These are phyloP conservation scores for Monoraphidium neglectum DNA, from an alignment of 139 green algal genomes.

Conservation along the genomic window DNA sequence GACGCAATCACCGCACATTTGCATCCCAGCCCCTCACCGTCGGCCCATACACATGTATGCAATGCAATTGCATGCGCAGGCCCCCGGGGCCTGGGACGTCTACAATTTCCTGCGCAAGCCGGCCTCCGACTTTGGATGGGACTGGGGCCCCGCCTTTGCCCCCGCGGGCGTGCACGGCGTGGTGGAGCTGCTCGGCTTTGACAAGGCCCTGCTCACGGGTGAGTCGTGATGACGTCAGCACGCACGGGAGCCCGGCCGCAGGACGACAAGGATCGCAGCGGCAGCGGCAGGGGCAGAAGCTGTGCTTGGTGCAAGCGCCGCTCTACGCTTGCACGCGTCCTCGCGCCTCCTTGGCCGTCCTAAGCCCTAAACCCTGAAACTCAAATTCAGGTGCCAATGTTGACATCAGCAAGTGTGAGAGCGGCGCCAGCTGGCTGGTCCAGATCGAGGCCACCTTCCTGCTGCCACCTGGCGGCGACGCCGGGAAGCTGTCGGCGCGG, in stretches of 20 bases:
- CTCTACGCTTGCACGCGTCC: too few species aligned
- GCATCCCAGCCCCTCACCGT: not conserved
- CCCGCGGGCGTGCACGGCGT: slow-evolving; percentile 61
- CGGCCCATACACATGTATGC: not conserved
- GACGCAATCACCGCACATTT: not conserved
- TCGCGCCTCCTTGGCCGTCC: not conserved
- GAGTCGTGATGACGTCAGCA: too few species aligned
- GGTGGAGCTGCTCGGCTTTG: slow-evolving; percentile 50
- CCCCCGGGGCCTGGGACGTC: slow-evolving; percentile 25
- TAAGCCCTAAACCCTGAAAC: not conserved
- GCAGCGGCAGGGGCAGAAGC: too few species aligned
- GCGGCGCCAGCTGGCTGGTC: not conserved
- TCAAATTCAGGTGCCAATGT: not conserved
- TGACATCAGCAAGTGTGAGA: not conserved
- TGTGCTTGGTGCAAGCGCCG: too few species aligned
- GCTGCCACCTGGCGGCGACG: slow-evolving; percentile 14
- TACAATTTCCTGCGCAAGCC: slow-evolving; percentile 85
- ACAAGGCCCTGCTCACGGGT: slow-evolving; percentile 36
- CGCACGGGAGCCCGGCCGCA: too few species aligned
- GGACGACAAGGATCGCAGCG: too few species aligned
- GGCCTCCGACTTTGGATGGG: slow-evolving; percentile 80
- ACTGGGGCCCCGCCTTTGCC: slow-evolving; percentile 80
- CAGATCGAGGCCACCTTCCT: slow-evolving; percentile 8
- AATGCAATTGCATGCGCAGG: not conserved
- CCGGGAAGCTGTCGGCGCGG: not conserved